Conservation (phyloP, 2,329 filamentous ascomycete species). For the Neurospora crassa region DNA sequence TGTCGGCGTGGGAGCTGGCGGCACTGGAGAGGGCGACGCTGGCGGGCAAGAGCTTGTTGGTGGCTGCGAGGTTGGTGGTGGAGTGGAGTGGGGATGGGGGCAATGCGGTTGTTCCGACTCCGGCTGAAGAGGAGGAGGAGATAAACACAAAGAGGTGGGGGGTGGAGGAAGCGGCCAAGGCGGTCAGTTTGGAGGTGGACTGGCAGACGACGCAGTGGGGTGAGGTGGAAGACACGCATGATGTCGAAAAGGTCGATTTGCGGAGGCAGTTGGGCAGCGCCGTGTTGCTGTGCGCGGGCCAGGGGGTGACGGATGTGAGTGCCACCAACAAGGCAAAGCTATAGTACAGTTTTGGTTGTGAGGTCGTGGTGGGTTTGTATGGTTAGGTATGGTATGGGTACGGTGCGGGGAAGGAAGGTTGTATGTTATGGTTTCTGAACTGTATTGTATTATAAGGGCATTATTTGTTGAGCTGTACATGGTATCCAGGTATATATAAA, state of each 20-base stretch:
- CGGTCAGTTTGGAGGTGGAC: conserved; percentile 72
- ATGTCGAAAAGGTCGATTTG: conserved; percentile 88
- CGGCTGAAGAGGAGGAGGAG: conserved; percentile 14
- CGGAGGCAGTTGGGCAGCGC: conserved; percentile 81
- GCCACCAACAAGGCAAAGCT: not conserved
- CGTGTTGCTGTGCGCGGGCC: conserved; percentile 46
- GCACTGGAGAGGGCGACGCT: conserved; percentile 76
- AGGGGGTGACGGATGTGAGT: not conserved
- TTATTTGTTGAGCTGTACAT: not conserved
- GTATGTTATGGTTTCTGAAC: not conserved
- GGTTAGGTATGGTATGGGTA: not conserved
- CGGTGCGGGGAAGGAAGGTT: not conserved
- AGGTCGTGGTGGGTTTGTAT: not conserved
- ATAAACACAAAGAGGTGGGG: conserved; percentile 5
- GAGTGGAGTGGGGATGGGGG: conserved; percentile 73
- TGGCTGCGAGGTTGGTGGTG: conserved; percentile 64
- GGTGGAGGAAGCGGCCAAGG: conserved; percentile 36
- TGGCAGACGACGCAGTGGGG: conserved; percentile 93
- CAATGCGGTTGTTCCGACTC: conserved; percentile 4
- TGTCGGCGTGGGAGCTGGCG: conserved; percentile 74
- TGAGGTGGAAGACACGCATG: conserved; percentile 95
- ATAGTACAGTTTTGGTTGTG: not conserved
- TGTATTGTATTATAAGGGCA: not conserved
- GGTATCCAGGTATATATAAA: not conserved
- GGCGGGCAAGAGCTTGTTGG: conserved; percentile 77